Percentiles rank a stretch among this genome's conserved stretches.
Evolutionary conservation across 805 yeast species (phyloP).

Genomic region (Hagleromyces aurorensis): DNA sequence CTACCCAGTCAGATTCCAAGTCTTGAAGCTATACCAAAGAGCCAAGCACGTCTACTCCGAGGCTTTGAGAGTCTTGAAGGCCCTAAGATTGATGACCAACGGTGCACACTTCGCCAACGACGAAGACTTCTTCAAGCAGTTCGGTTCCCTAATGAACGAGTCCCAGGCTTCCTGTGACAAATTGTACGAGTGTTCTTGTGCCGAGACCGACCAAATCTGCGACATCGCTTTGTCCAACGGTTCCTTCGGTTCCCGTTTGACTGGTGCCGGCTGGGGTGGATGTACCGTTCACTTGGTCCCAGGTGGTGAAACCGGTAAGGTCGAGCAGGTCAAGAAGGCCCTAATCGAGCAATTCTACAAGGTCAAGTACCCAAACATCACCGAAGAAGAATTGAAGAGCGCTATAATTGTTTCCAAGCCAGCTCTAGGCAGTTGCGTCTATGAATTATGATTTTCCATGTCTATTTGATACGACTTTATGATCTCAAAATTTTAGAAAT

Average conservation of each 20-base stretch:
- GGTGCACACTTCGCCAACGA: conserved; percentile 10
- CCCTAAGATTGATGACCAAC: conserved; percentile 35
- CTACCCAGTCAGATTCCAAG: conserved; percentile 52
- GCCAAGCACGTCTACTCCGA: conserved; percentile 59
- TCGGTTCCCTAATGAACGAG: conserved; percentile 51
- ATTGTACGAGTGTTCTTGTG: conserved; percentile 47
- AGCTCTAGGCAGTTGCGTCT: conserved; percentile 41
- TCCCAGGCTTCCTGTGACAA: conserved; percentile 48
- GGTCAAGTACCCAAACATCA: conserved; percentile 40
- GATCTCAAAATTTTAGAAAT: no score
- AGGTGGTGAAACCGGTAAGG: conserved; percentile 14
- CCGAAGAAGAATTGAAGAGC: conserved; percentile 37
- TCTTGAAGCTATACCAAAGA: conserved; percentile 48
- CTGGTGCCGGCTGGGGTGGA: conserved; percentile 81
- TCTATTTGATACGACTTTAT: no score
- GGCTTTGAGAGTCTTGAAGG: conserved; percentile 48
- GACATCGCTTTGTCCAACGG: conserved; percentile 47
- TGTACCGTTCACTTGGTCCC: conserved; percentile 56
- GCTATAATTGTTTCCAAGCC: conserved; percentile 52
- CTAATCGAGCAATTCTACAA: conserved; percentile 45
- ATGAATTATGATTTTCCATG: conserved; percentile 20
- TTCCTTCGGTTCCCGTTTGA: conserved; percentile 58
- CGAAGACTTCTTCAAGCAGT: conserved; percentile 32
- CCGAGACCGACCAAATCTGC: conserved; percentile 47
- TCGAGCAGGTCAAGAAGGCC: conserved; percentile 37